A percentile compares a stretch with the other conserved stretches of the same genome.
Conservation (phyloP, 2,329 filamentous ascomycete genomes). For the Ascochyta viciae-villosae region DNA sequence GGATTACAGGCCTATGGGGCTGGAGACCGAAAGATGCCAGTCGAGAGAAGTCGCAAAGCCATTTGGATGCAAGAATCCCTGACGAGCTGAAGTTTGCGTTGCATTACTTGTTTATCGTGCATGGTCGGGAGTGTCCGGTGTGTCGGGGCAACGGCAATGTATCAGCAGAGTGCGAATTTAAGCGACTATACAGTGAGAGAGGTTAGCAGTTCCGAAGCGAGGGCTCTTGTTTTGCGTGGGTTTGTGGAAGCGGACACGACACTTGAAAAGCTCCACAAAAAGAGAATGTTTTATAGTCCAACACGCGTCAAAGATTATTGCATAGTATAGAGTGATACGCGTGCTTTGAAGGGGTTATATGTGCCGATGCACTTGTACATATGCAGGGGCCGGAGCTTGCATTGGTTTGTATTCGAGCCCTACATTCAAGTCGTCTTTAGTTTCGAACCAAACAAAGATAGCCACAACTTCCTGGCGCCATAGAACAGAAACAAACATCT, state of each 20-base stretch:
- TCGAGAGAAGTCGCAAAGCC: constrained; percentile 7
- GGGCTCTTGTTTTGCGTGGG: too few relatives aligned
- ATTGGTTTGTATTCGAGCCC: not conserved
- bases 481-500: too few relatives aligned
- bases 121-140: constrained; percentile 8
- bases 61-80: constrained; percentile 10
- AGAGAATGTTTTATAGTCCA: too few relatives aligned
- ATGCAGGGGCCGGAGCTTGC: too few relatives aligned
- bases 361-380: too few relatives aligned
- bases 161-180: not conserved
- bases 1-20: constrained; percentile 13
- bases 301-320: too few relatives aligned
- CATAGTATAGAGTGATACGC: too few relatives aligned
- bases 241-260: too few relatives aligned
- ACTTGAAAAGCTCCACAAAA: too few relatives aligned
- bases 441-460: not conserved
- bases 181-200: not conserved
- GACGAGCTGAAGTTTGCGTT: constrained; percentile 6
- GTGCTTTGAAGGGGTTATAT: too few relatives aligned
- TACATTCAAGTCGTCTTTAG: not conserved
- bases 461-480: not conserved
- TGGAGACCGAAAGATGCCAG: constrained; percentile 12
- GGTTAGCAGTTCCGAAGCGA: not conserved
- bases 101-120: constrained; percentile 12
- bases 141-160: constrained; percentile 4